phyloP scores from a whole-genome alignment of 2,329 filamentous ascomycete species.

The Helotiales sp. region DNA sequence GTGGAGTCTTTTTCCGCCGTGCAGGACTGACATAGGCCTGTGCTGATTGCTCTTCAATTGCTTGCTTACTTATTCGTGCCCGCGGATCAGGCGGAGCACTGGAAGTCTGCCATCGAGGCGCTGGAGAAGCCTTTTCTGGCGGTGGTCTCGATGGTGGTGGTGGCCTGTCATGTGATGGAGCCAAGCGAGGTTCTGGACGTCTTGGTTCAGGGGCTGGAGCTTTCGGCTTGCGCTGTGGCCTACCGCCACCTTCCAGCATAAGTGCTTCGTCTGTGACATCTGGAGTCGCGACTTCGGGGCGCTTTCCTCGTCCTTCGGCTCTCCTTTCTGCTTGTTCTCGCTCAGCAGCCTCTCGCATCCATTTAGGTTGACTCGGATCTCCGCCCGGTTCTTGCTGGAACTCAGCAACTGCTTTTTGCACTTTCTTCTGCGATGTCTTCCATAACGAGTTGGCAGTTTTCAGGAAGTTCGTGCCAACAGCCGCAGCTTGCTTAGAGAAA shows the following conservation, averaged over 20 bases:
- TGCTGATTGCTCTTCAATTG: constrained; percentile 75
- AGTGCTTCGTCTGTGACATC: constrained; percentile 71
- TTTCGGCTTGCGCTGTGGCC: constrained; percentile 48
- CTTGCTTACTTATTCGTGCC: constrained; percentile 68
- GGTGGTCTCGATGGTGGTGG: constrained; percentile 47
- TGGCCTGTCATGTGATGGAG: constrained; percentile 47
- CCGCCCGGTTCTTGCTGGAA: constrained; percentile 62
- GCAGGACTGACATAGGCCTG: constrained; percentile 88
- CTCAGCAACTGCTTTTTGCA: constrained; percentile 89
- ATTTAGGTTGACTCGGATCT: constrained; percentile 83
- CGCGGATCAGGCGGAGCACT: constrained; percentile 45
- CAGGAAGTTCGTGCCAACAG: constrained; percentile 79
- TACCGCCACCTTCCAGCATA: constrained; percentile 70
- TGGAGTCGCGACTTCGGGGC: constrained; percentile 23
- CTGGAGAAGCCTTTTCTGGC: constrained; percentile 43
- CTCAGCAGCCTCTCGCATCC: constrained; percentile 76
- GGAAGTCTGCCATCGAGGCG: constrained; percentile 57
- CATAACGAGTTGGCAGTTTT: constrained; percentile 95
- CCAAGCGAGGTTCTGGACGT: constrained; percentile 20
- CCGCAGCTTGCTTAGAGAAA: constrained; percentile 76
- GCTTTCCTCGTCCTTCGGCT: constrained; percentile 33
- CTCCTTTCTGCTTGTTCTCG: constrained; percentile 39
- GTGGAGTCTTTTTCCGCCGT: constrained; percentile 68
- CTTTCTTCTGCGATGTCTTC: constrained; percentile 91
- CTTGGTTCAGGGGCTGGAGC: constrained; percentile 24